phyloP scores from a whole-genome alignment of 1,284 basidiomycete species.

The Naganishia liquefaciens region DNA sequence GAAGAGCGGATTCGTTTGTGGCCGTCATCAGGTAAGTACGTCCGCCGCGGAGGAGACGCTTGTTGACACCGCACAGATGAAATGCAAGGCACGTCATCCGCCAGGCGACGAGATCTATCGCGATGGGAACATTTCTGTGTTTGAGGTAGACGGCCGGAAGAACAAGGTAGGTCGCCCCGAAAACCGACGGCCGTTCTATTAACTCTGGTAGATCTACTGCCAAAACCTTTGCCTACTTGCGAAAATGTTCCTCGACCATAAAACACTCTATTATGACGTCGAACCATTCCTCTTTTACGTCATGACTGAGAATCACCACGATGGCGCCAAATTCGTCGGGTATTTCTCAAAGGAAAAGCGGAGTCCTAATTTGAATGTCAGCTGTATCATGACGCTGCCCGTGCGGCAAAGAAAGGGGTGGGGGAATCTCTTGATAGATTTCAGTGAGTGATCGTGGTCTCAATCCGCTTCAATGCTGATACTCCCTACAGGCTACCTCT shows the following conservation, averaged over 20 bases:
- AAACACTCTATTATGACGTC: constrained; percentile 99
- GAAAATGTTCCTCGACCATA: constrained; percentile 99
- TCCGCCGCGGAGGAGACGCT: constrained; percentile 21
- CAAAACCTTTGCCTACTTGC: constrained; percentile 98
- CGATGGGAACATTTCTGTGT: constrained; percentile 83
- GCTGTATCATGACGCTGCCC: constrained; percentile 99
- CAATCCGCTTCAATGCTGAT: not conserved
- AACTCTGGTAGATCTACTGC: constrained; percentile 77
- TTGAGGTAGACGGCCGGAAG: constrained; percentile 96
- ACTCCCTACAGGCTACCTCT: constrained; percentile 75
- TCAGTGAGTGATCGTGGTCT: constrained; percentile 67
- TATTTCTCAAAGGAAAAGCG: constrained; percentile 99
- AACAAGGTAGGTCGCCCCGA: constrained; percentile 68
- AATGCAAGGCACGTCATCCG: constrained; percentile 92
- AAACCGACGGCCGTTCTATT: not conserved
- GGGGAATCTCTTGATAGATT: constrained; percentile 93
- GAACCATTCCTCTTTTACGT: constrained; percentile 99
- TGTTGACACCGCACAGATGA: constrained; percentile 61
- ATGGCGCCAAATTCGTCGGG: constrained; percentile 91
- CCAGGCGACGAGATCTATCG: constrained; percentile 99
- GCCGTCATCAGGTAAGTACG: constrained; percentile 74
- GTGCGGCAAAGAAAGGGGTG: constrained; percentile 91
- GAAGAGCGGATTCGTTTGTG: constrained; percentile 87
- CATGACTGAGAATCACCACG: constrained; percentile 86
- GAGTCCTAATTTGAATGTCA: constrained; percentile 92